Evolutionary conservation across 192 early-diverging fungal genomes (phyloP).

Genomic region (Rhizoclosmatium sp.): DNA sequence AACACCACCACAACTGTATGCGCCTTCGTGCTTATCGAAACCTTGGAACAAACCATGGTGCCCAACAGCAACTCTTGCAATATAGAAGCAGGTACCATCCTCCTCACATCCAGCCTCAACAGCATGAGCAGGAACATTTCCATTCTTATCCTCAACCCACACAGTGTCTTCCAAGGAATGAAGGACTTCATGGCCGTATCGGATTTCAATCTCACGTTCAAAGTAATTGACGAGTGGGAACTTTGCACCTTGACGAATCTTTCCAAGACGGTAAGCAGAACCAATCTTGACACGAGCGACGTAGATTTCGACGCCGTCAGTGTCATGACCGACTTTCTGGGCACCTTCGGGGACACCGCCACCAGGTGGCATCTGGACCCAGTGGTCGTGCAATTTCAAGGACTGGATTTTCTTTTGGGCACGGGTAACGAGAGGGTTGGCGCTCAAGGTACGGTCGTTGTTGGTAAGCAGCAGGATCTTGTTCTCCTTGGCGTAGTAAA

Average conservation of each 20-base stretch:
- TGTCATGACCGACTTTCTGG: constrained; percentile 25
- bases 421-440: neutral
- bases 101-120: constrained; percentile 20
- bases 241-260: neutral
- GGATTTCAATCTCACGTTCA: constrained; percentile 27
- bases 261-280: constrained; percentile 17
- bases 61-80: constrained; percentile 25
- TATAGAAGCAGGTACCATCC: constrained; percentile 29
- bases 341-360: constrained; percentile 21
- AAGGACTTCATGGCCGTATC: constrained; percentile 30
- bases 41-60: constrained; percentile 7
- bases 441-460: neutral
- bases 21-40: constrained; percentile 5
- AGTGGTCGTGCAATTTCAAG: neutral
- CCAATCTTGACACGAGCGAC: constrained; percentile 40
- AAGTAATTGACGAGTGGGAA: constrained; percentile 15
- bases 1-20: neutral
- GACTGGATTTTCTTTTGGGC: neutral
- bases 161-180: neutral
- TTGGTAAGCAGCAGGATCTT: constrained; percentile 20
- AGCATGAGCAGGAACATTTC: constrained; percentile 12
- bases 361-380: constrained; percentile 8
- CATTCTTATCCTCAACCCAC: constrained; percentile 8
- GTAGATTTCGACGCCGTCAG: constrained; percentile 23
- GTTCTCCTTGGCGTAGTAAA: constrained; percentile 39